A percentile compares a stretch with the other conserved stretches of the same genome.
phyloP scores from a whole-genome alignment of 2,329 filamentous ascomycete species.

The Dactylellina haptotyla region DNA sequence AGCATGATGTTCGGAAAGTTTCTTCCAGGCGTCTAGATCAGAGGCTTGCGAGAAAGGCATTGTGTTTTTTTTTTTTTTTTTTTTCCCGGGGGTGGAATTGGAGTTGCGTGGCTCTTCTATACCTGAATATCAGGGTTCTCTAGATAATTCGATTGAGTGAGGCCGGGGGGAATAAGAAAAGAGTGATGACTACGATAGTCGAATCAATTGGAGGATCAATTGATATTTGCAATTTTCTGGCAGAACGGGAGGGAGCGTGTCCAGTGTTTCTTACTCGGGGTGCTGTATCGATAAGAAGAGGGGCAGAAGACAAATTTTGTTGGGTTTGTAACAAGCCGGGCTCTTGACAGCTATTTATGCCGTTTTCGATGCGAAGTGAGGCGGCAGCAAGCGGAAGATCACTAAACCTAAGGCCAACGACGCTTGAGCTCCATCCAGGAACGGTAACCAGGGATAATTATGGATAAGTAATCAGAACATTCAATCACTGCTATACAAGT shows the following conservation, averaged over 20 bases:
- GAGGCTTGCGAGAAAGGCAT: conserved; percentile 79
- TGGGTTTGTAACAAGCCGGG: neutral
- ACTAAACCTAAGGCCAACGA: conserved; percentile 15
- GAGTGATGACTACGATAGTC: too few species aligned
- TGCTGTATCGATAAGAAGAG: conserved; percentile 45
- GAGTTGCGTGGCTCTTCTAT: too few species aligned
- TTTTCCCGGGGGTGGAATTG: neutral
- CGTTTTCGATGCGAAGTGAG: neutral
- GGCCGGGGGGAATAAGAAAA: too few species aligned
- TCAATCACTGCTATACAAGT: too few species aligned
- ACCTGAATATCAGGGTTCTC: too few species aligned
- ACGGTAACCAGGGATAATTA: too few species aligned
- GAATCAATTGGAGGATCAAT: conserved; percentile 1
- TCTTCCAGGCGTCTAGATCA: conserved; percentile 85
- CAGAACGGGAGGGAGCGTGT: too few species aligned
- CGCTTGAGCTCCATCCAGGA: neutral
- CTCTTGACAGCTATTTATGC: conserved; percentile 1
- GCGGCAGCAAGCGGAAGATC: conserved; percentile 39
- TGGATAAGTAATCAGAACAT: neutral
- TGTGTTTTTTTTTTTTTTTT: neutral
- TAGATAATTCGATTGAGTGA: too few species aligned
- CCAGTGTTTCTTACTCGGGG: too few species aligned
- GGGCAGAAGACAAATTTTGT: neutral
- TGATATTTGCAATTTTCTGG: too few species aligned
- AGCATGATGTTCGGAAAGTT: conserved; percentile 86